These are phyloP conservation scores for Fraxinus latifolia DNA, from an alignment of 305 asterid species.

Conservation along the genomic window DNA sequence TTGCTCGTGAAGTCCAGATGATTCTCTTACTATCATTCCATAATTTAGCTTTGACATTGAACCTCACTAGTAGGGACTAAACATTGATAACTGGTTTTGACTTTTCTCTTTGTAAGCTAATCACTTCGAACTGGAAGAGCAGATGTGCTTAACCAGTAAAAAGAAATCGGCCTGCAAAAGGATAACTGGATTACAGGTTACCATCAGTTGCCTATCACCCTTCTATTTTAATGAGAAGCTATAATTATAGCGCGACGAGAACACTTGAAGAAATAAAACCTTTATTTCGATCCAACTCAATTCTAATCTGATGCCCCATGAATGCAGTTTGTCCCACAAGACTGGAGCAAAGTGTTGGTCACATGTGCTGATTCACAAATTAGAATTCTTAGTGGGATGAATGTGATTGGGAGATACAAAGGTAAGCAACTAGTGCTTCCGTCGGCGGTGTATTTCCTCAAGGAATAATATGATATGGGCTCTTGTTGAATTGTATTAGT, in stretches of 20 bases:
- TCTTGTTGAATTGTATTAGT: not conserved
- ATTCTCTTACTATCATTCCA: not conserved
- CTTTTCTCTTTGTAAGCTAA: constrained; percentile 45
- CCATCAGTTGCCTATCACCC: constrained; percentile 13
- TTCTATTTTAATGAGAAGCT: not conserved
- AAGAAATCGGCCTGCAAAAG: constrained; percentile 79
- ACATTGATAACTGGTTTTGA: not conserved
- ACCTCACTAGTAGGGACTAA: not conserved
- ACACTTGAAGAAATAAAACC: not conserved
- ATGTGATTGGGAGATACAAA: constrained; percentile 65
- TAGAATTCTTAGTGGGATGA: constrained; percentile 53
- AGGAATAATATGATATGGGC: not conserved
- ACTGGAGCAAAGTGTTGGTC: constrained; percentile 69
- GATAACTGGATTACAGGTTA: constrained; percentile 90
- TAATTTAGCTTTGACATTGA: not conserved
- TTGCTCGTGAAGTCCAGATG: not conserved
- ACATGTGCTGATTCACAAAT: constrained; percentile 81
- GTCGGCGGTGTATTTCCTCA: not conserved
- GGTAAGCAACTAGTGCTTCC: constrained; percentile 37
- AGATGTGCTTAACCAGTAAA: constrained; percentile 58
- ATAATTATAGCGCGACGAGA: not conserved
- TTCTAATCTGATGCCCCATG: not conserved
- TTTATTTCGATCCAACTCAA: not conserved
- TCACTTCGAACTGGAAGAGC: constrained; percentile 60
- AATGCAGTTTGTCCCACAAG: constrained; percentile 78